Evolutionary conservation across 1,284 basidiomycete genomes (phyloP).

Genomic region (Ceratobasidium sp.): DNA sequence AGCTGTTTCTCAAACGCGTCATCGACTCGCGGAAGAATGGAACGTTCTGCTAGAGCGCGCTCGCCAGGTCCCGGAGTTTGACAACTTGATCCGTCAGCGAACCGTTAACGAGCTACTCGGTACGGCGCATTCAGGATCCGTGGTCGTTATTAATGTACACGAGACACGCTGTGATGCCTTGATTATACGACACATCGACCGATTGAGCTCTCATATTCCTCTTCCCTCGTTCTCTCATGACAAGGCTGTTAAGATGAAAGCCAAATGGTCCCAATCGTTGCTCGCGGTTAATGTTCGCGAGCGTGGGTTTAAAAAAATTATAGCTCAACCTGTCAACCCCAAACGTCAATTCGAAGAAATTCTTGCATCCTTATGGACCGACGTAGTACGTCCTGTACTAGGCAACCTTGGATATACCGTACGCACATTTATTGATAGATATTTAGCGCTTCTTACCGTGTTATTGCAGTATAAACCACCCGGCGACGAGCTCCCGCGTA

Average conservation of each 20-base stretch:
- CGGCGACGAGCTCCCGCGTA: conserved; percentile 3
- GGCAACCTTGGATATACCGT: conserved; percentile 6
- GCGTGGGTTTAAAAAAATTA: neutral
- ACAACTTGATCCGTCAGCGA: neutral
- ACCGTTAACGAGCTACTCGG: neutral
- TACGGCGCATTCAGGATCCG: neutral
- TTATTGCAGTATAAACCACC: neutral
- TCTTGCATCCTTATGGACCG: conserved; percentile 17
- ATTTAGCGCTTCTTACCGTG: no score
- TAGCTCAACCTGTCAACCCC: no score
- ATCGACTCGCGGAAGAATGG: neutral
- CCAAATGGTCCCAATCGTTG: no score
- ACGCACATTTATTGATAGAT: neutral
- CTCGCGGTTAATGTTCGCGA: neutral
- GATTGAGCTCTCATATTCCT: neutral
- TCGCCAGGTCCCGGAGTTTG: conserved; percentile 5
- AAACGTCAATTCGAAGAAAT: neutral
- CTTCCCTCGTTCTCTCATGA: neutral
- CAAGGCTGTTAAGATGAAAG: neutral
- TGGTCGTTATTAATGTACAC: conserved; percentile 18
- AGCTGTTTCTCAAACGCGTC: neutral
- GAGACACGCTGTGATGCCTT: conserved; percentile 15
- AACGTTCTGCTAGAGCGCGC: neutral
- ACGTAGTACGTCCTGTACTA: conserved; percentile 19
- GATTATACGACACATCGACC: neutral